Percentiles rank a stretch among this genome's conserved stretches.
phyloP scores from a whole-genome alignment of 148 eudicot species.

The Heliosperma pusillum region DNA sequence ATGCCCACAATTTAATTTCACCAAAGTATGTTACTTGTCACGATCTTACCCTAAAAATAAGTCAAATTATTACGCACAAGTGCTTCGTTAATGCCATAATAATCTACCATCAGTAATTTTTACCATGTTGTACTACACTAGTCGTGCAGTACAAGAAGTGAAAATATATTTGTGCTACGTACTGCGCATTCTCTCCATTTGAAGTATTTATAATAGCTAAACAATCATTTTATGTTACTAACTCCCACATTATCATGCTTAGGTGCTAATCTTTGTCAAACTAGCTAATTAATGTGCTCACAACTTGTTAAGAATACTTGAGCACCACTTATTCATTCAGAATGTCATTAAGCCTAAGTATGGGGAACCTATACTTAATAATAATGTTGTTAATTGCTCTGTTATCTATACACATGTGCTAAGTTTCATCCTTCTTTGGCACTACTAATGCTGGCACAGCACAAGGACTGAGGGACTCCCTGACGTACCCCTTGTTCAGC shows the following conservation, averaged over 20 bases:
- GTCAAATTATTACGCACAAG: conserved; percentile 21
- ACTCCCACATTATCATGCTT: conserved; percentile 9
- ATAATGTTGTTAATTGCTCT: no score
- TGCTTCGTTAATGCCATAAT: conserved; percentile 20
- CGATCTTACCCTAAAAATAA: conserved; percentile 11
- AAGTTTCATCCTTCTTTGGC: no score
- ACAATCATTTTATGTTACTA: conserved; percentile 2
- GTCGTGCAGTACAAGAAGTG: conserved; percentile 15
- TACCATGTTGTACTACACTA: conserved; percentile 9
- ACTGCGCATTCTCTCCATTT: no score
- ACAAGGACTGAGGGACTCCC: no score
- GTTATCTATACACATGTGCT: no score
- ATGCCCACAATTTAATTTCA: background rate
- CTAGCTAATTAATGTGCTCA: background rate
- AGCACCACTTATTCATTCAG: no score
- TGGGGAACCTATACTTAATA: no score
- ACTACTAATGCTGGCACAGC: no score
- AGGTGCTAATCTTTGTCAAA: conserved; percentile 3
- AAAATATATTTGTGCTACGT: background rate
- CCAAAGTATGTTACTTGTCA: conserved; percentile 7
- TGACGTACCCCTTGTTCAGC: no score
- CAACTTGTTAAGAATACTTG: conserved; percentile 10
- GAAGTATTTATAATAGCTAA: background rate
- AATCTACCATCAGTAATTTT: background rate
- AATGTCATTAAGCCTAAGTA: no score